Evolutionary conservation across 345 rosid genomes (phyloP), one percentile per base, ranked within the genome.

Genomic region (Lagerstroemia speciosa): DNA sequence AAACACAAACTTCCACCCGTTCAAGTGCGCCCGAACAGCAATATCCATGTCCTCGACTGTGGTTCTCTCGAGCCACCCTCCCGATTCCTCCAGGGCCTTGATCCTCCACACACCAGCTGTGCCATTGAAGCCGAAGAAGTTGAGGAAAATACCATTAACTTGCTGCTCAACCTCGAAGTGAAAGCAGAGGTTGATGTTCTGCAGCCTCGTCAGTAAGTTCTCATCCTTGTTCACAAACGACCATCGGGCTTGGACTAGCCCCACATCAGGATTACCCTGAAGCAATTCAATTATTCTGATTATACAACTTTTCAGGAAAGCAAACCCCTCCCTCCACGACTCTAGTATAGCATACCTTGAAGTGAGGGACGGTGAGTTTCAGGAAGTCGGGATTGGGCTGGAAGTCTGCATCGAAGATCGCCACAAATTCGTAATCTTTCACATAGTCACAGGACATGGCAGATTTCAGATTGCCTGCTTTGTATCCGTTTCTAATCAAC

Each of bases 141-240:
- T 86, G 62, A 92, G 89, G 74, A 78, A 86, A 34, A 74, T 72
- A 0, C 98, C 92, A 40, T 87, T 92, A 41, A 92, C 98, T 78
- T 92, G 92, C 70, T 92, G 96, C 75, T 92, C 98, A 65, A 92
- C 98, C 80, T 92, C 98, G 52, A 92, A 92, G 76, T 92, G 98
- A 80, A 92, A 92, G 75, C 93, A 88, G 30, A 92, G 69, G 67
- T 92, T 89, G 68, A 92, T 78, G 85, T 92, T 92, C 71, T 92
- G 98, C 17, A 92, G 89, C 75, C 98, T 89, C 0, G 96, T 88
- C 1, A 89, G 87, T 50, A 92, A 73, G 78, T 92, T 92, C 77
- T 92, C 95, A 22, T 92, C 96, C 79, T 87, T 88, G 87, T 92
- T 92, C 57, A 90, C 90, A 4, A 90, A 92, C 0, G 96, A 82